These are phyloP conservation scores for Chrysosporium keratinophilum DNA, from an alignment of 2,329 filamentous ascomycete genomes.

Conservation along the genomic window DNA sequence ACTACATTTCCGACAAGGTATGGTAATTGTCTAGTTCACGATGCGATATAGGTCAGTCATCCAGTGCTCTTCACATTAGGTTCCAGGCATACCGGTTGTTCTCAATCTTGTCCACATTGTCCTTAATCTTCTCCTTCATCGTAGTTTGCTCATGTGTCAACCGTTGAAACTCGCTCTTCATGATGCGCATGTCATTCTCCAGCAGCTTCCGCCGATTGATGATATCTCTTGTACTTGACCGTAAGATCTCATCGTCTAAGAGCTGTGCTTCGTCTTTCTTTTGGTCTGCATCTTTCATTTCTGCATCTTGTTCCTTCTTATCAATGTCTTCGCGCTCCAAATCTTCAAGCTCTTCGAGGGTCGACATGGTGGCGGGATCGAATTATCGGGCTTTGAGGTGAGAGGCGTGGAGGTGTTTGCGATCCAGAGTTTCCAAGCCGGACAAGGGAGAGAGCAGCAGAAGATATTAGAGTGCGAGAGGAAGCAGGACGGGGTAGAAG, in stretches of 20 bases:
- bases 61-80: neutral
- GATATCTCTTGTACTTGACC: slow-evolving; percentile 89
- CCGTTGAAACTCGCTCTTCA: slow-evolving; percentile 93
- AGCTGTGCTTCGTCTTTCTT: slow-evolving; percentile 62
- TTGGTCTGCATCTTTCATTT: slow-evolving; percentile 77
- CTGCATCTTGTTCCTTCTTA: slow-evolving; percentile 63
- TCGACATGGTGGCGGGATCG: slow-evolving; percentile 55
- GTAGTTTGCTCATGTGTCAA: slow-evolving; percentile 89
- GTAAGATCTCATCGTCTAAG: slow-evolving; percentile 86
- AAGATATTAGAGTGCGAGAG: neutral
- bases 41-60: neutral
- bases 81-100: slow-evolving; percentile 67
- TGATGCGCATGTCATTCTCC: slow-evolving; percentile 96
- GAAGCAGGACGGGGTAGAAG: neutral
- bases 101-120: slow-evolving; percentile 97
- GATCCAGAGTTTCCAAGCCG: no score
- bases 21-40: slow-evolving; percentile 65
- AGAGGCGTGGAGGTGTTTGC: neutral
- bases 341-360: slow-evolving; percentile 83
- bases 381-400: neutral
- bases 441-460: neutral
- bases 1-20: slow-evolving; percentile 98
- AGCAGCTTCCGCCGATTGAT: slow-evolving; percentile 79
- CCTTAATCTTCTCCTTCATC: slow-evolving; percentile 98
- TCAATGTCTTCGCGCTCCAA: slow-evolving; percentile 68